Conservation (phyloP, 1,139 yeast genomes). For the Dujonia santamariae region DNA sequence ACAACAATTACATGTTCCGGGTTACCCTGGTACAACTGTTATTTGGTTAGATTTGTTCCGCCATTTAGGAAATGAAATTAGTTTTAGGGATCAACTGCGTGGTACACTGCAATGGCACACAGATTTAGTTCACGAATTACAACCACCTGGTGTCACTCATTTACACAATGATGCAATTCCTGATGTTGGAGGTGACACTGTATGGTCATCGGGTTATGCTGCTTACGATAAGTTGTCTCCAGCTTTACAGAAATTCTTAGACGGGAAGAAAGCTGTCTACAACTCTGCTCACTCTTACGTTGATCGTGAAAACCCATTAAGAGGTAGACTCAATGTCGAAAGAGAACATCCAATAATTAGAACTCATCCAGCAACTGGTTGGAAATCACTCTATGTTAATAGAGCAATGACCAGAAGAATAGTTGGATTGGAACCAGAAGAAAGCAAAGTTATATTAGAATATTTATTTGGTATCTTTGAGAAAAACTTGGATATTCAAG, state of each 20-base stretch:
- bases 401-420: conserved; percentile 19
- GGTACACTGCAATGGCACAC: conserved; percentile 17
- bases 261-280: conserved; percentile 21
- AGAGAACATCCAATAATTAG: conserved; percentile 17
- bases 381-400: conserved; percentile 19
- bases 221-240: conserved; percentile 24
- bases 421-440: conserved; percentile 20
- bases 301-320: conserved; percentile 20
- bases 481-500: conserved; percentile 30
- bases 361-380: conserved; percentile 17
- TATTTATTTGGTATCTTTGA: conserved; percentile 20
- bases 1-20: conserved; percentile 40
- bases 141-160: conserved; percentile 17
- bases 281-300: conserved; percentile 20
- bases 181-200: conserved; percentile 16
- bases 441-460: conserved; percentile 17
- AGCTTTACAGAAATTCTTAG: conserved; percentile 20
- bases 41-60: conserved; percentile 15
- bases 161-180: conserved; percentile 17
- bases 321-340: conserved; percentile 17
- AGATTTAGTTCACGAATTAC: conserved; percentile 17
- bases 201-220: conserved; percentile 18
- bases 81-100: conserved; percentile 12
- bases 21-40: conserved; percentile 21
- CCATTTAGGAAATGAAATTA: conserved; percentile 11